Evolutionary conservation across 352 stramenopile species (phyloP), one percentile per base, ranked within the genome.

Genomic region (Globisporangium carolinianum): DNA sequence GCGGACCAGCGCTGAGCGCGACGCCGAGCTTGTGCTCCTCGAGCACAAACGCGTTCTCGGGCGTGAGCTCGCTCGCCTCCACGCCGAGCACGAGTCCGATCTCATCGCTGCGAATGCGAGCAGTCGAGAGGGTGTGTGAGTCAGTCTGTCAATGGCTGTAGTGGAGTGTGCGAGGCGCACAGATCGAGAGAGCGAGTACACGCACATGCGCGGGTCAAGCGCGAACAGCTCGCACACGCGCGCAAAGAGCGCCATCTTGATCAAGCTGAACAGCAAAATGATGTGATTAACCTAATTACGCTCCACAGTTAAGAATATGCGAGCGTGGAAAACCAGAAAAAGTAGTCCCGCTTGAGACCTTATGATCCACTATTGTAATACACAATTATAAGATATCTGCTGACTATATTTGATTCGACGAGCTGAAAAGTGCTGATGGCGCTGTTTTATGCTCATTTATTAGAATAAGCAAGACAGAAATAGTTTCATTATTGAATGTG

Each of bases 11-110:
- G 51, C 54, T 69, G 43, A 94, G 83, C 11, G 74, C 71, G 46
- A 94, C 79, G 38, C 81, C 81, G 32, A 94, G 75, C 55, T 94
- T 94, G 69, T 91, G 84, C 1, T 89, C 65, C 9, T 79, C 74
- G 24, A 91, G 69, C 17, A 84, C 60, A 61, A 94, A 94, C 42
- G 79, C 79, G 9, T 56, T 76, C 37, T 77, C 78, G 51, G 64
- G 57, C 4, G 73, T 78, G 35, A 87, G 49, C 38, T 86, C 68
- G 15, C 60, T 66, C 8, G 61, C 51, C 10, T 87, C 69, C 17
- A 83, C 56, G 24, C 67, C 71, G 55, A 89, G 86, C 18, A 94
- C 60, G 39, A 91, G 62, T 0, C 84, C 84, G 17, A 91, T 79
- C 55, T 94, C 84, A 56, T 94, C 80, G 53, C 84, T 94, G 66